Evolutionary conservation across 352 stramenopile genomes (phyloP).

Genomic region (Phytophthora melonis): DNA sequence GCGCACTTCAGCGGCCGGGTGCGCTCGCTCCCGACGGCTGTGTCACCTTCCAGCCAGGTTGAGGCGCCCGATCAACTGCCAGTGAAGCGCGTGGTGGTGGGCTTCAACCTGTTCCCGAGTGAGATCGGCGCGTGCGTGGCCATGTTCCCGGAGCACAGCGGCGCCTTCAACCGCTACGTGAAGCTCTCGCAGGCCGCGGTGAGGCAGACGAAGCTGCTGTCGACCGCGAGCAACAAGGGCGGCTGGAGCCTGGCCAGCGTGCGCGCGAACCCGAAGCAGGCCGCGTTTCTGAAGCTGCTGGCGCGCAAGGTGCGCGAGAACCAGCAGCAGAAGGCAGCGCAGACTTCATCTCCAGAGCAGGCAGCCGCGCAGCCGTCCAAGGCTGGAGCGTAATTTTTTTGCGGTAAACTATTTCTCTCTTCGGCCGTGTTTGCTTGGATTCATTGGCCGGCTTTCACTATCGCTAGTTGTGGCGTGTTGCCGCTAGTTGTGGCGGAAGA

Average conservation of each 20-base stretch:
- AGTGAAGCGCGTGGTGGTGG: constrained; percentile 74
- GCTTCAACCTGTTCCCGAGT: constrained; percentile 78
- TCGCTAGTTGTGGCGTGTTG: background rate
- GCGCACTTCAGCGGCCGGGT: constrained; percentile 76
- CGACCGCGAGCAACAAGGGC: constrained; percentile 22
- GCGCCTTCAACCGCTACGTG: constrained; percentile 78
- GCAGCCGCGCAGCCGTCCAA: background rate
- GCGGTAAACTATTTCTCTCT: too few species aligned
- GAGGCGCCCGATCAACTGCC: constrained; percentile 11
- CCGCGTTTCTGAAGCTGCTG: constrained; percentile 70
- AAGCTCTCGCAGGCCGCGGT: constrained; percentile 71
- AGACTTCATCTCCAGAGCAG: background rate
- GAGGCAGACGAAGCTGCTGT: constrained; percentile 51
- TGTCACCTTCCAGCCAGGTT: background rate
- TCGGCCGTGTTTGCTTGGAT: too few species aligned
- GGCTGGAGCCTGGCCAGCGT: constrained; percentile 66
- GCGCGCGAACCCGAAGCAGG: constrained; percentile 67
- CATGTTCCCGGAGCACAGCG: constrained; percentile 72
- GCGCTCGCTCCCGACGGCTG: constrained; percentile 41
- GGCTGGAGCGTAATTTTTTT: constrained; percentile 9
- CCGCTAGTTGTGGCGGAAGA: constrained; percentile 85
- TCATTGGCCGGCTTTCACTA: too few species aligned
- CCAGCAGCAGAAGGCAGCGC: constrained; percentile 11
- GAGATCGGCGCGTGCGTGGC: constrained; percentile 71
- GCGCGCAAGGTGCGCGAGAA: constrained; percentile 70